Evolutionary conservation across 78 protist genomes (phyloP), one percentile per base, ranked within the genome.

Genomic region (Pigoraptor vietnamica): DNA sequence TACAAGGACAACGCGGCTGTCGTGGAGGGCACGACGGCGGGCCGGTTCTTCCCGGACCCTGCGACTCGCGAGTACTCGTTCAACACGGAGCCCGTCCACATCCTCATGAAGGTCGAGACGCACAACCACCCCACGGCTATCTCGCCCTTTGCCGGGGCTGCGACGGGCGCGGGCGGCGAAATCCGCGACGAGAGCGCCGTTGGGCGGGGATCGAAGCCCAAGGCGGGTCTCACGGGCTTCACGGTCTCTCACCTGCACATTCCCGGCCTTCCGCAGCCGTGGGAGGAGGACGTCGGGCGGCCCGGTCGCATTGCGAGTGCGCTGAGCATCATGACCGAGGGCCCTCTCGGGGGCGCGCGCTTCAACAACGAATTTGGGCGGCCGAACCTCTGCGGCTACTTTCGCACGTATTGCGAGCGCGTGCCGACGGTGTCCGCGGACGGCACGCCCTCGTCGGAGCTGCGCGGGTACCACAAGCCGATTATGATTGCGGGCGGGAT

Each of bases 401-500:
- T 93, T 24, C 96, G 99, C 86, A 90, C 95, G 1, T 95, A 90
- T 79, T 92, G 93, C 82, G 37, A 82, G 38, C 10, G 2, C 24
- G 29, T 88, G 6, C 89, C 56, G n/a, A 37, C 91, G 35, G 34
- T 90, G 0, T 87, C 93, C 1, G 39, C 23, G 24, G 90, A 55
- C 56, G n/a, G 29, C 48, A 2, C 1, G 0, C 6, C 21, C 34
- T 6, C 0, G 48, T n/a, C 37, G 33, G 97, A 96, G 29, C 94
- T 92, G 92, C 90, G 98, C 48, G 92, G 94, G 86, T 92, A 89
- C 40, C 35, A 88, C 94, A 98, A 98, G 93, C 99, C 99, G 40
- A 98, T 98, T 93, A 96, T 98, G 98, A 95, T 98, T 86, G 91
- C 97, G 0, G 98, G 97, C n/a, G 99, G 99, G 84, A n/a, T 96